Percentiles rank a stretch among this genome's conserved stretches.
phyloP scores from a whole-genome alignment of 441 rosid genomes.

The Croton setiger region DNA sequence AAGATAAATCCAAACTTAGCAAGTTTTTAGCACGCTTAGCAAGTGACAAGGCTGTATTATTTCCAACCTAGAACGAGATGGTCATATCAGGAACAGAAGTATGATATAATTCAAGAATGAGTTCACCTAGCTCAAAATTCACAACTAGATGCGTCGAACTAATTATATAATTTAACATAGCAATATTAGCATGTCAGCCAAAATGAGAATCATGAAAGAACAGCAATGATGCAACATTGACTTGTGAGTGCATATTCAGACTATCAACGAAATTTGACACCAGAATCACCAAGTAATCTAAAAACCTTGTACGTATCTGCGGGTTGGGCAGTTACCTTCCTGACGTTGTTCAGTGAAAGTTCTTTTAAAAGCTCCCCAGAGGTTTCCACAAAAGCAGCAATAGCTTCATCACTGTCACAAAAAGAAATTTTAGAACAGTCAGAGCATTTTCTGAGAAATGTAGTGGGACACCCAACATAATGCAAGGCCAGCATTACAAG shows the following conservation, averaged over 20 bases:
- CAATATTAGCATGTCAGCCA: not conserved
- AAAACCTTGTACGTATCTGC: too few relatives aligned
- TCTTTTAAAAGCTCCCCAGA: conserved; percentile 63
- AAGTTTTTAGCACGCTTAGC: conserved; percentile 49
- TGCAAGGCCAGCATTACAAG: not conserved
- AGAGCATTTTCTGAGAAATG: not conserved
- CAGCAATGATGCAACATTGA: not conserved
- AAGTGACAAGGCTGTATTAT: conserved; percentile 62
- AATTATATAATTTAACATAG: not conserved
- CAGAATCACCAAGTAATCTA: not conserved
- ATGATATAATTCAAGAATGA: not conserved
- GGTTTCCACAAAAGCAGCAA: conserved; percentile 83
- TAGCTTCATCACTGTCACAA: conserved; percentile 70
- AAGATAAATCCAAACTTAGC: conserved; percentile 66
- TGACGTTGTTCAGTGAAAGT: conserved; percentile 67
- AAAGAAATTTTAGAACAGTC: conserved; percentile 8
- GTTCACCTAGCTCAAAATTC: not conserved
- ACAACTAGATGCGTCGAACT: not conserved
- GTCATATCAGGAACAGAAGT: conserved; percentile 1
- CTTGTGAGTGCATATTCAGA: not conserved
- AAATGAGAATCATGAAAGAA: not conserved
- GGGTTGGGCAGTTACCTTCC: conserved; percentile 42
- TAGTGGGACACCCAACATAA: conserved; percentile 1
- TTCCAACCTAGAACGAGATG: conserved; percentile 53
- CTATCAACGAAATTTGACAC: not conserved